Percentiles rank a stretch among this genome's conserved stretches.
These are phyloP conservation scores for Kwoniella sp. DNA, from an alignment of 768 basidiomycete genomes.

Conservation along the genomic window DNA sequence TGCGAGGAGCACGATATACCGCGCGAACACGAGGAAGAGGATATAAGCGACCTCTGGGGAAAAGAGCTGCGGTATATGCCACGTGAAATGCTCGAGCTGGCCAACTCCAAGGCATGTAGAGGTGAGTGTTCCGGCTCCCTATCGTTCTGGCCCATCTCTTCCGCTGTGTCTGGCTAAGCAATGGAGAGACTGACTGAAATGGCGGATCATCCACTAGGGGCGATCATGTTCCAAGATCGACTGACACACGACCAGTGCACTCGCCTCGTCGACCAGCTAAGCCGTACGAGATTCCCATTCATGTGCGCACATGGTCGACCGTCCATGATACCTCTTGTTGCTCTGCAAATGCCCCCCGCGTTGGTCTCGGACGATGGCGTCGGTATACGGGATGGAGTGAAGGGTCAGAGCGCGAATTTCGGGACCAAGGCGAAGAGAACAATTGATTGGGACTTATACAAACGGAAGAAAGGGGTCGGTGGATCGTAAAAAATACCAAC, in stretches of 20 bases:
- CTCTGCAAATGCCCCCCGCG: background rate
- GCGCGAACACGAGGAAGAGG: background rate
- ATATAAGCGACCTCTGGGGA: slow-evolving; percentile 65
- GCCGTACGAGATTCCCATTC: slow-evolving; percentile 79
- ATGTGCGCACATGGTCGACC: slow-evolving; percentile 93
- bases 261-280: slow-evolving; percentile 68
- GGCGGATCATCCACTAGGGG: slow-evolving; percentile 63
- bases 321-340: slow-evolving; percentile 62
- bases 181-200: too few species aligned
- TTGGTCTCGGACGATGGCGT: too few species aligned
- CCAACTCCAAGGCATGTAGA: slow-evolving; percentile 95
- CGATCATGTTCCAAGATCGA: slow-evolving; percentile 94
- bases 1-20: too few species aligned
- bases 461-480: background rate
- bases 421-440: background rate
- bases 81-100: slow-evolving; percentile 73
- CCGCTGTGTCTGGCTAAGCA: background rate
- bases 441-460: slow-evolving; percentile 17
- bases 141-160: slow-evolving; percentile 8
- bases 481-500: background rate
- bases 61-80: slow-evolving; percentile 74
- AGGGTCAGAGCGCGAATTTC: too few species aligned
- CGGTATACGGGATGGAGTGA: too few species aligned
- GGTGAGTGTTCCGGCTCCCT: slow-evolving; percentile 62
- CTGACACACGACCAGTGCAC: slow-evolving; percentile 71